Percentiles rank a stretch among this genome's conserved stretches.
Evolutionary conservation across 306 rosid genomes (phyloP).

Genomic region (Dalbergia cultrata): DNA sequence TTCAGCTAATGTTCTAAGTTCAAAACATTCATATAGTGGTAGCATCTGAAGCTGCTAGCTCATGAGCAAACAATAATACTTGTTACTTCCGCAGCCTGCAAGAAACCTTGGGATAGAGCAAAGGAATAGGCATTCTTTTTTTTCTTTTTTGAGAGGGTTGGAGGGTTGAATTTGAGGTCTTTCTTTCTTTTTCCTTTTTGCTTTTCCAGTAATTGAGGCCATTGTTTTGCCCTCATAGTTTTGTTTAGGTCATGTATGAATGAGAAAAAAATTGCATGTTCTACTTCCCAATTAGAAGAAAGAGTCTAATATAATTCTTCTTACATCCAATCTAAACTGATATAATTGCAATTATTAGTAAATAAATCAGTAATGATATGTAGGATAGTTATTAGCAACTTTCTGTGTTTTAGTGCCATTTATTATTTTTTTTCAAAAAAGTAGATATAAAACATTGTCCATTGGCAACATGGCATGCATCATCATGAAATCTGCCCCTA

Average conservation of each 20-base stretch:
- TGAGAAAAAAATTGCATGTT: constrained; percentile 41
- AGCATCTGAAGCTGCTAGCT: constrained; percentile 2
- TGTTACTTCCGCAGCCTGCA: constrained; percentile 30
- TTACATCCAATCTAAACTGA: constrained; percentile 39
- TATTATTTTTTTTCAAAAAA: too few relatives aligned
- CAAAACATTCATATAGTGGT: neutral
- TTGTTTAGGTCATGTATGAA: constrained; percentile 41
- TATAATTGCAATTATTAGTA: constrained; percentile 42
- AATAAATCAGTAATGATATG: constrained; percentile 34
- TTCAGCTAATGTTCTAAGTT: constrained; percentile 11
- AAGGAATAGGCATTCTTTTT: constrained; percentile 34
- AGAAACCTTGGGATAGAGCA: constrained; percentile 29
- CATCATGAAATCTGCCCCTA: neutral
- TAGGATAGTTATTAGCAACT: constrained; percentile 32
- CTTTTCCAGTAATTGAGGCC: neutral
- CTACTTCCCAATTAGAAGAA: constrained; percentile 35
- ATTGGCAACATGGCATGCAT: neutral
- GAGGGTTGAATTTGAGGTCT: neutral
- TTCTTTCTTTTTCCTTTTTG: neutral
- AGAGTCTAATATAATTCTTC: constrained; percentile 17
- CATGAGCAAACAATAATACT: neutral
- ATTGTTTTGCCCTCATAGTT: constrained; percentile 34
- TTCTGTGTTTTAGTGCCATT: neutral
- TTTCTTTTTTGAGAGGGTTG: neutral
- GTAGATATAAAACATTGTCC: neutral